Percentiles rank a stretch among this genome's conserved stretches.
phyloP scores from a whole-genome alignment of 306 rosid genomes.

The Canavalia ensiformis region DNA sequence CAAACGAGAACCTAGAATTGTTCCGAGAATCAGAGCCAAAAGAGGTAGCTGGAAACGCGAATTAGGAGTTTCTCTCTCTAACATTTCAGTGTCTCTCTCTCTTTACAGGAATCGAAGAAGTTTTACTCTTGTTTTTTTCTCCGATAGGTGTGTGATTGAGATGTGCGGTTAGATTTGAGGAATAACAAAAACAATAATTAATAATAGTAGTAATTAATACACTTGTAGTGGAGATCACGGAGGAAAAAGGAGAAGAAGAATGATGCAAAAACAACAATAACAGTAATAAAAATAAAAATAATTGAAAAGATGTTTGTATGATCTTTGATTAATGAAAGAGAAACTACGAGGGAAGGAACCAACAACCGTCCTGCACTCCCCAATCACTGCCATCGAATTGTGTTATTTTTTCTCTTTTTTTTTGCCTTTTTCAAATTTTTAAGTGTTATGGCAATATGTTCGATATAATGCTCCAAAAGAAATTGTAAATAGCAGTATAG shows the following conservation, averaged over 20 bases:
- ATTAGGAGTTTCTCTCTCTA: slow-evolving; percentile 56
- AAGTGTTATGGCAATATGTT: slow-evolving; percentile 25
- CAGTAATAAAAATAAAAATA: neutral
- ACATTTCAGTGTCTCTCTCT: slow-evolving; percentile 20
- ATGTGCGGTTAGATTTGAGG: slow-evolving; percentile 68
- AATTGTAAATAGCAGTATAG: neutral
- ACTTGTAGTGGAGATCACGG: slow-evolving; percentile 34
- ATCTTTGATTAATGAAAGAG: slow-evolving; percentile 49
- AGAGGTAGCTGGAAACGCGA: slow-evolving; percentile 24
- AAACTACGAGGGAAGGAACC: slow-evolving; percentile 44
- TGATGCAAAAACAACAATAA: neutral
- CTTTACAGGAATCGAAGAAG: slow-evolving; percentile 44
- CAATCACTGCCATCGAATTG: slow-evolving; percentile 52
- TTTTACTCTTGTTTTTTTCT: neutral
- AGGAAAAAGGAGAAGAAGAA: slow-evolving; percentile 45
- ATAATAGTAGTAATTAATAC: neutral
- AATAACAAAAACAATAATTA: slow-evolving; percentile 49
- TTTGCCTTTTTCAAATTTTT: slow-evolving; percentile 15
- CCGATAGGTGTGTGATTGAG: slow-evolving; percentile 52
- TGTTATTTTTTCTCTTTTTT: neutral
- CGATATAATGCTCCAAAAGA: slow-evolving; percentile 33
- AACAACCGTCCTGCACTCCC: slow-evolving; percentile 54
- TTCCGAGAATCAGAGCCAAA: slow-evolving; percentile 10
- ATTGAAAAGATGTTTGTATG: slow-evolving; percentile 33
- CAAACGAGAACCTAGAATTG: neutral